Percentiles rank a stretch among this genome's conserved stretches.
Evolutionary conservation across 441 rosid species (phyloP).

Genomic region (Bocquillonia castaneifolia): DNA sequence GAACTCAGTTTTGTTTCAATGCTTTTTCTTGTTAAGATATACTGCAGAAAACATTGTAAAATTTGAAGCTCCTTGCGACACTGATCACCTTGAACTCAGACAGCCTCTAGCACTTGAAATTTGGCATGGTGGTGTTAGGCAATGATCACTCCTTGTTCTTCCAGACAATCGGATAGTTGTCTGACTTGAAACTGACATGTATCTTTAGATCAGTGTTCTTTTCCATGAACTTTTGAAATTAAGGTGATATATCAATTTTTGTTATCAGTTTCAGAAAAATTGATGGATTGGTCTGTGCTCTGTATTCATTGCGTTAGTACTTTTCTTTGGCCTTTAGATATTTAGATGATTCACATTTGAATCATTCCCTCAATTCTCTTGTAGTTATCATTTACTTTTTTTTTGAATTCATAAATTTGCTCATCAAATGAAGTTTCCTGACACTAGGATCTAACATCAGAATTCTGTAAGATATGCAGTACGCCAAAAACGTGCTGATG

Average conservation of each 20-base stretch:
- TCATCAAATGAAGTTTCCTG: conserved; percentile 16
- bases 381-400: neutral
- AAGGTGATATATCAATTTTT: neutral
- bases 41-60: conserved; percentile 62
- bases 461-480: conserved; percentile 33
- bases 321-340: neutral
- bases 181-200: too few species aligned
- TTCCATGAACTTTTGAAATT: neutral
- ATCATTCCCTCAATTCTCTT: neutral
- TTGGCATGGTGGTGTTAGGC: too few species aligned
- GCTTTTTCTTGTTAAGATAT: too few species aligned
- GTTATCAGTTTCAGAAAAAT: too few species aligned
- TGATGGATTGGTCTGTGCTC: neutral
- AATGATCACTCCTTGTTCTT: too few species aligned
- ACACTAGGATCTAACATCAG: conserved; percentile 30
- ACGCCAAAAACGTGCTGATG: conserved; percentile 48
- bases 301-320: neutral
- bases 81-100: conserved; percentile 63
- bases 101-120: conserved; percentile 74
- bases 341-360: too few species aligned
- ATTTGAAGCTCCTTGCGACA: conserved; percentile 63
- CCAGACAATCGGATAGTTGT: too few species aligned
- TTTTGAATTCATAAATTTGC: conserved; percentile 1
- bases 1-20: too few species aligned
- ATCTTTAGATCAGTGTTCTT: too few species aligned